A percentile compares a stretch with the other conserved stretches of the same genome.
Conservation (phyloP, 1,284 basidiomycete species). For the Cystobasidium sp. region DNA sequence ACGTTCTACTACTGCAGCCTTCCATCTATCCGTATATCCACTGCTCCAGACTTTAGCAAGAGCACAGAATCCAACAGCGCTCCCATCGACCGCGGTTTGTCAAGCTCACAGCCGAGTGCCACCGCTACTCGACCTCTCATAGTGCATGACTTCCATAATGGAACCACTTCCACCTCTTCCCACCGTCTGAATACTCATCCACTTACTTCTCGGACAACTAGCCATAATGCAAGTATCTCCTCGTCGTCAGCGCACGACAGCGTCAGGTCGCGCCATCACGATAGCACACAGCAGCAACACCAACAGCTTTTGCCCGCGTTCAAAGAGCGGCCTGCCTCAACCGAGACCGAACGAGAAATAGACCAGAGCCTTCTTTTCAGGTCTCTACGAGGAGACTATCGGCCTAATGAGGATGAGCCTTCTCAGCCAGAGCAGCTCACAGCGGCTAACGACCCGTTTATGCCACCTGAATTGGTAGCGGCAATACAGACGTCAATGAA, state of each 20-base stretch:
- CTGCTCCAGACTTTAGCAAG: slow-evolving; percentile 2
- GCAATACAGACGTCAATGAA: slow-evolving; percentile 12
- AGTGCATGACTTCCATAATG: not conserved
- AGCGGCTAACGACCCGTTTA: slow-evolving; percentile 3
- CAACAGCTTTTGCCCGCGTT: not conserved
- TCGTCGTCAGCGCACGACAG: slow-evolving; percentile 5
- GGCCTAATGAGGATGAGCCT: not conserved
- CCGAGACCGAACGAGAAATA: not conserved
- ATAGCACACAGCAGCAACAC: not conserved
- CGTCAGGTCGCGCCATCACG: not conserved
- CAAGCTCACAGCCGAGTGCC: slow-evolving; percentile 10
- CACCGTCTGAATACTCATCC: not conserved
- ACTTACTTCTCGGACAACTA: not conserved
- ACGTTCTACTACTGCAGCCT: slow-evolving; percentile 15
- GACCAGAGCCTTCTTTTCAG: slow-evolving; percentile 1
- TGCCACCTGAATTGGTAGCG: slow-evolving; percentile 22
- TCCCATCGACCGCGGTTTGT: slow-evolving; percentile 4
- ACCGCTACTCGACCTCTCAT: not conserved
- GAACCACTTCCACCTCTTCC: not conserved
- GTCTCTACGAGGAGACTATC: slow-evolving; percentile 16
- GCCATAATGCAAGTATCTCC: slow-evolving; percentile 1
- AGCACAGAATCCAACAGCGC: slow-evolving; percentile 3
- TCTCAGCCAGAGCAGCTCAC: not conserved
- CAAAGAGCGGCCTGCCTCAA: not conserved
- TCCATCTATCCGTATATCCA: slow-evolving; percentile 38